phyloP scores from a whole-genome alignment of 2,329 filamentous ascomycete species.

The Cladosporium halotolerans region DNA sequence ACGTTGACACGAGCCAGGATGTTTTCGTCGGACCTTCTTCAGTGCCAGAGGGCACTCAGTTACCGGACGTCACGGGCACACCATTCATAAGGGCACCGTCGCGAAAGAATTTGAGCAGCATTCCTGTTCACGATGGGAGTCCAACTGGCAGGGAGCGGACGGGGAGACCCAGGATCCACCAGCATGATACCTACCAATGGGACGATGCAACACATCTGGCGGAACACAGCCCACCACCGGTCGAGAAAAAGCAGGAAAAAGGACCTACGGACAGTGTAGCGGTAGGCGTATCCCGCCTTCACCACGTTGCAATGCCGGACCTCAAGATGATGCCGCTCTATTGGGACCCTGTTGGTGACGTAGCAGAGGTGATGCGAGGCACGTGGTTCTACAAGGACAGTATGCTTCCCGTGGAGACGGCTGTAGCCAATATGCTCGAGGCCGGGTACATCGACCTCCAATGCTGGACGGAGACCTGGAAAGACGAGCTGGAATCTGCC shows the following conservation, averaged over 20 bases:
- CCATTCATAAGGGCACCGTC: slow-evolving; percentile 48
- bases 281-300: slow-evolving; percentile 83
- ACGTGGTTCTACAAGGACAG: slow-evolving; percentile 98
- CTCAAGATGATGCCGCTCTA: slow-evolving; percentile 91
- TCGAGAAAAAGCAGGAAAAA: slow-evolving; percentile 25
- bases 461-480: slow-evolving; percentile 89
- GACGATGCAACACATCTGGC: slow-evolving; percentile 34
- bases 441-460: slow-evolving; percentile 80
- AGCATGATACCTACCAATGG: slow-evolving; percentile 45
- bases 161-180: slow-evolving; percentile 31
- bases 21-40: slow-evolving; percentile 12
- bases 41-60: slow-evolving; percentile 5
- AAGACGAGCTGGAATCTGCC: slow-evolving; percentile 82
- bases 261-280: slow-evolving; percentile 57
- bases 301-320: slow-evolving; percentile 76
- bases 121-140: slow-evolving; percentile 14
- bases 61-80: slow-evolving; percentile 37
- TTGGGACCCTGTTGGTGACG: slow-evolving; percentile 89
- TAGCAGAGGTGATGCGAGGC: slow-evolving; percentile 72
- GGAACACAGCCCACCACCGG: slow-evolving; percentile 23
- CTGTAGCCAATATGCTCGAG: slow-evolving; percentile 86
- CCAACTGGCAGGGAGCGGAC: not conserved
- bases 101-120: slow-evolving; percentile 29
- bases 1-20: slow-evolving; percentile 9
- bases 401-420: slow-evolving; percentile 80